Percentiles rank a stretch among this genome's conserved stretches.
Evolutionary conservation across 1,284 basidiomycete species (phyloP).

Genomic region (Cystobasidium slooffiae): DNA sequence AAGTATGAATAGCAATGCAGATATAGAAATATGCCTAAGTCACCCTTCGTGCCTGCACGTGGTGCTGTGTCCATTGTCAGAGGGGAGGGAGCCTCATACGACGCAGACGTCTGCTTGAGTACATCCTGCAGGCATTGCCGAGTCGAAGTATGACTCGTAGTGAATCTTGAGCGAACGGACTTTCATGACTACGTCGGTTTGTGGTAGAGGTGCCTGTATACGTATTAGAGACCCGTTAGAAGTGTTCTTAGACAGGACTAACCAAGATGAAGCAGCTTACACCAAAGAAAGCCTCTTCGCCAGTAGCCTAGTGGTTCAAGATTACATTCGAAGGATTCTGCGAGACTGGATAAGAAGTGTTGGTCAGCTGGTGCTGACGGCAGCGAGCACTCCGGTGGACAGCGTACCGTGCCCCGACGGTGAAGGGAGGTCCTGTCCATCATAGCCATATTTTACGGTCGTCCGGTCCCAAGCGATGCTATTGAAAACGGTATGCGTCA

Average conservation of each 20-base stretch:
- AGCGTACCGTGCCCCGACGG: no score
- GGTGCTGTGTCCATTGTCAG: neutral
- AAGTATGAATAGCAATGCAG: neutral
- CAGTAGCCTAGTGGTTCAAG: conserved; percentile 25
- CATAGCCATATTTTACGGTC: no score
- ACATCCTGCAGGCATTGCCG: neutral
- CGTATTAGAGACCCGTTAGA: neutral
- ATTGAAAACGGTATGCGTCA: no score
- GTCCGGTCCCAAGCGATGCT: no score
- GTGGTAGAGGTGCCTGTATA: neutral
- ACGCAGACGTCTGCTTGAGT: conserved; percentile 10
- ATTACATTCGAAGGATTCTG: conserved; percentile 19
- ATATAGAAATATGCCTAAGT: no score
- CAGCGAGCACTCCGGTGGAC: no score
- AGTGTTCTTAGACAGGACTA: neutral
- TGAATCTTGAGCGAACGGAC: conserved; percentile 1
- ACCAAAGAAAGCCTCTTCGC: conserved; percentile 2
- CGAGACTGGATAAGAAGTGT: neutral
- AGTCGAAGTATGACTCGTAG: neutral
- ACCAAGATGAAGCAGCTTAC: neutral
- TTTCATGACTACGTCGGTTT: neutral
- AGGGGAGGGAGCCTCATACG: neutral
- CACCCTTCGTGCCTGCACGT: neutral
- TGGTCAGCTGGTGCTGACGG: no score
- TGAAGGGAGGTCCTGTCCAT: no score